Conservation (phyloP, 2,329 filamentous ascomycete genomes). For the Penicillium digitatum region DNA sequence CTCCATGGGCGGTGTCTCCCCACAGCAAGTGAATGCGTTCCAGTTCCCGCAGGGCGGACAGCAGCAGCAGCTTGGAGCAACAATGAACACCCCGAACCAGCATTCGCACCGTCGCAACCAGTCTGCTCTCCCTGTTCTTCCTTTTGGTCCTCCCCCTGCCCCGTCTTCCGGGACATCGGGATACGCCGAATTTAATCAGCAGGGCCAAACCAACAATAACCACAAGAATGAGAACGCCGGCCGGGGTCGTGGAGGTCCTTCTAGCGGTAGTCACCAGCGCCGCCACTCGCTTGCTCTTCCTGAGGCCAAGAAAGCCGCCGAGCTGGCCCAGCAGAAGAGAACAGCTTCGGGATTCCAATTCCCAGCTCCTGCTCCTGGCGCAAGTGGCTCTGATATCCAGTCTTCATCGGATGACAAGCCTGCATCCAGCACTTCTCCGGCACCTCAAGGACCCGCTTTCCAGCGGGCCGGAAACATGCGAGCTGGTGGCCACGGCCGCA, state of each 20-base stretch:
- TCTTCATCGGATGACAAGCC: constrained; percentile 52
- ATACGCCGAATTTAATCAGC: constrained; percentile 76
- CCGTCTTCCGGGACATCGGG: constrained; percentile 84
- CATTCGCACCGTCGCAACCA: constrained; percentile 95
- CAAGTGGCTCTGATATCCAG: constrained; percentile 51
- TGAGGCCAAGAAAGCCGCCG: constrained; percentile 95
- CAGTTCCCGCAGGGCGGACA: constrained; percentile 81
- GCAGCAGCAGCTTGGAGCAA: constrained; percentile 65
- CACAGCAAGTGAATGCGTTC: constrained; percentile 68
- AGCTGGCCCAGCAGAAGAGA: constrained; percentile 92
- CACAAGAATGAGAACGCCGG: constrained; percentile 69
- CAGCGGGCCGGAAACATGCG: constrained; percentile 80
- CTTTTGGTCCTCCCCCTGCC: constrained; percentile 84
- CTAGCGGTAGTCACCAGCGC: constrained; percentile 76
- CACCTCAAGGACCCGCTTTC: constrained; percentile 59
- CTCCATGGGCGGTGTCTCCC: constrained; percentile 68
- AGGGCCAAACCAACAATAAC: constrained; percentile 49
- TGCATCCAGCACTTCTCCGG: constrained; percentile 45
- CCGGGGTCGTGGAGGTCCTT: constrained; percentile 68
- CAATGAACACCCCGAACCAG: constrained; percentile 72
- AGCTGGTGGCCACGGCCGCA: constrained; percentile 60
- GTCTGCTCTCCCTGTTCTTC: constrained; percentile 89
- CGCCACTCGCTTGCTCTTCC: constrained; percentile 91
- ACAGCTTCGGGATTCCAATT: constrained; percentile 95
- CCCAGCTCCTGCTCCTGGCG: constrained; percentile 66